Percentiles rank a stretch among this genome's conserved stretches.
Conservation (phyloP, 2,329 filamentous ascomycete genomes). For the Pyricularia sp. region DNA sequence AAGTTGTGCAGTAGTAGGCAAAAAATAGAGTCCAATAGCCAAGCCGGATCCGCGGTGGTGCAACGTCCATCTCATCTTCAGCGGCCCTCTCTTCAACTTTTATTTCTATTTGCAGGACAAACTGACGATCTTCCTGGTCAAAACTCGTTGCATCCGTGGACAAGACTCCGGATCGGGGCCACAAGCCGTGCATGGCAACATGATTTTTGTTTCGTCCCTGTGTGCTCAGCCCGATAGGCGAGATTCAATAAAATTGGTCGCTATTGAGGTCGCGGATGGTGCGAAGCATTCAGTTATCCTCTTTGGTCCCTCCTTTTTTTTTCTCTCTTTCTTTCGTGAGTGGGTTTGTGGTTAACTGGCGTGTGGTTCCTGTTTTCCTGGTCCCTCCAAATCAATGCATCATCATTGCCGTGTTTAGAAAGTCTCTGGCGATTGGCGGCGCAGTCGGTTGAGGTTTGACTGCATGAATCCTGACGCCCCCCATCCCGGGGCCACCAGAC, state of each 20-base stretch:
- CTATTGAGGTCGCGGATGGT: background rate
- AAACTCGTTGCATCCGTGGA: background rate
- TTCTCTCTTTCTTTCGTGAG: background rate
- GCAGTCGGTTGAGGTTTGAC: background rate
- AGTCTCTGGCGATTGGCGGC: background rate
- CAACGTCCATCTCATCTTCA: background rate
- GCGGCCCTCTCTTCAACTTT: background rate
- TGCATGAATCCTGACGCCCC: background rate
- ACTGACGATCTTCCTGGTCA: background rate
- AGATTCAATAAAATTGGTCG: background rate
- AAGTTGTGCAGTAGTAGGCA: background rate
- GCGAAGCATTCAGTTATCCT: background rate
- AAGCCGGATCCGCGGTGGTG: background rate
- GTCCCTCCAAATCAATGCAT: background rate
- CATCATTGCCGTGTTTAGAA: background rate
- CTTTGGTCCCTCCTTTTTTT: background rate
- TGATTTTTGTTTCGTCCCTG: background rate
- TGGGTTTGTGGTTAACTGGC: background rate
- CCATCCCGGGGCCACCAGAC: background rate
- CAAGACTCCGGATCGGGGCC: background rate
- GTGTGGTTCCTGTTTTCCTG: background rate
- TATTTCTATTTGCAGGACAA: background rate
- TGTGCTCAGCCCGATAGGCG: background rate
- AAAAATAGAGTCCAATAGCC: background rate
- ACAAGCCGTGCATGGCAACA: background rate